phyloP scores from a whole-genome alignment of 2,329 filamentous ascomycete species.

The Pezicula neosporulosa region DNA sequence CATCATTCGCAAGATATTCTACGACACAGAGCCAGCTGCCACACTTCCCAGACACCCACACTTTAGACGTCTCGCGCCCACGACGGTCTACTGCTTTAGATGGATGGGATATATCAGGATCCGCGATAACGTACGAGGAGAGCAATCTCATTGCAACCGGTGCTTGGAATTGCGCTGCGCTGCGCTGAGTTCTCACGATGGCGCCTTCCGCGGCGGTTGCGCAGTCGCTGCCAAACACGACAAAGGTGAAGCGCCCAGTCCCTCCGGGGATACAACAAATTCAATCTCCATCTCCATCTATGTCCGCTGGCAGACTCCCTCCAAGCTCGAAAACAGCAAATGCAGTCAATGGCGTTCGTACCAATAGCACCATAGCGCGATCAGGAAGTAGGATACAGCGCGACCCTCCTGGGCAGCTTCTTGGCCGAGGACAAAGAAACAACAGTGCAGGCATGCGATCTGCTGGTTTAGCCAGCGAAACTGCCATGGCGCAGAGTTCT shows the following conservation, averaged over 20 bases:
- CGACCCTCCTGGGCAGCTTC: constrained; percentile 45
- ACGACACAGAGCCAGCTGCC: neutral
- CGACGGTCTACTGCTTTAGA: constrained; percentile 10
- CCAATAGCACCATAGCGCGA: constrained; percentile 36
- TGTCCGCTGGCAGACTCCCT: constrained; percentile 53
- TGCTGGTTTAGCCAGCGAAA: constrained; percentile 44
- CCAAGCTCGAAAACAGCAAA: constrained; percentile 45
- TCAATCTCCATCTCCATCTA: constrained; percentile 45
- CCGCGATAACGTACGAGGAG: constrained; percentile 18
- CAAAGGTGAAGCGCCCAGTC: constrained; percentile 66
- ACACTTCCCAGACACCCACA: neutral
- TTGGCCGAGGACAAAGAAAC: constrained; percentile 46
- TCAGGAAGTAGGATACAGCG: constrained; percentile 56
- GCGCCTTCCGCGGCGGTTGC: constrained; percentile 23
- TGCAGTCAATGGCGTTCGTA: constrained; percentile 39
- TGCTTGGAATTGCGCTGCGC: constrained; percentile 5
- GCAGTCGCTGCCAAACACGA: constrained; percentile 19
- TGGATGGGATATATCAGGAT: constrained; percentile 12
- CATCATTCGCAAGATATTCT: neutral
- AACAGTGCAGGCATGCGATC: constrained; percentile 45
- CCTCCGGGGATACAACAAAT: constrained; percentile 52
- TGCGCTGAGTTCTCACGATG: constrained; percentile 16
- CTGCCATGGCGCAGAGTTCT: constrained; percentile 29
- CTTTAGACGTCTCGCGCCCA: constrained; percentile 2
- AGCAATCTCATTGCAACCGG: constrained; percentile 1